Evolutionary conservation across 2,329 filamentous ascomycete species (phyloP), one percentile per base, ranked within the genome.

Genomic region (Fusarium sp.): DNA sequence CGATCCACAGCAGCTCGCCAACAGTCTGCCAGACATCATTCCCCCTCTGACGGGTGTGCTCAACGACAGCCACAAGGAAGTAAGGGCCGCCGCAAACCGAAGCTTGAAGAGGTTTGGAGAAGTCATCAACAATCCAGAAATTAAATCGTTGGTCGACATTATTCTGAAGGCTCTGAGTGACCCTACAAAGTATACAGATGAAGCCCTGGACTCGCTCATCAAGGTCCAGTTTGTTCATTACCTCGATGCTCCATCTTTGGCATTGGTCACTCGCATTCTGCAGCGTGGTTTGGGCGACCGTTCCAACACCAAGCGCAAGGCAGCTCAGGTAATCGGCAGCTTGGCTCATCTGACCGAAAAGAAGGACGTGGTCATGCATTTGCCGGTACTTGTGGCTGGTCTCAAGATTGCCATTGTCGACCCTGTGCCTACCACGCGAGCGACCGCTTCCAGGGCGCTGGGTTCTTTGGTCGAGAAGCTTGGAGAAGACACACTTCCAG

Each of bases 171-270:
- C 96, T 70, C 89, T 99, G 66, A 99, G 96, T 78, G 96, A 99
- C 80, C 95, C 96, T 4, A 99, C 95, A 1, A 98, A 96, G 80
- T 94, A 97, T 83, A 99, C 97, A 0, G 95, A 99, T 78, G 93
- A 97, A 74, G 96, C 96, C 21, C 86, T 99, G 67, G 95, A 99
- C 80, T 87, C 94, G 1, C 88, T 99, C 65, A 98, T 99, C 85
- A 98, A 97, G 84, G 93, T 99, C n/a, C 94, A 94, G 54, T 99
- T 99, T 80, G 91, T 98, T 19, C 96, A 99, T 83, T 99, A 98
- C 79, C 88, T 99, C n/a, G 96, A 99, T 82, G 94, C 97, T 2
- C 96, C 96, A 10, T 99, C 97, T 5, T 86, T 99, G 76, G 96
- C 96, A 25, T 88, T 99, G 59, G 94, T 99, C 72, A 97, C 96